Evolutionary conservation across 1,139 yeast genomes (phyloP), one percentile per base, ranked within the genome.

Genomic region (Yamadazyma membranifaciens): DNA sequence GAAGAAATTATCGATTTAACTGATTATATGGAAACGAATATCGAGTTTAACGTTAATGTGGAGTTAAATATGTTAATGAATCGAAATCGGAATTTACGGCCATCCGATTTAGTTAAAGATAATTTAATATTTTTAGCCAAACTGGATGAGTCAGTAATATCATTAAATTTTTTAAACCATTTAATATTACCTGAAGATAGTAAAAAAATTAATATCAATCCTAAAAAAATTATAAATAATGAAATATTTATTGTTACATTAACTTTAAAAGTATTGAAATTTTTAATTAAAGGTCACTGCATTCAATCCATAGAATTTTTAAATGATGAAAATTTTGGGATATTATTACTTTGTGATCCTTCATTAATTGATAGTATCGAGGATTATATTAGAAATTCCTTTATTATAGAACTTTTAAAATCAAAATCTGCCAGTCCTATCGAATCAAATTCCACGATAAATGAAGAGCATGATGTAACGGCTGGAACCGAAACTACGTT

Each of bases 221-320:
- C 50, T 4, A 32, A 42, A 15, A 40, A 36, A 10, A 42, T 50
- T 16, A 34, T 49, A 3, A 37, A 39, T 32, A 51, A 54, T 42
- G 74, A 69, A 42, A 54, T 66, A 10, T 69, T 68, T 45, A 61
- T 70, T 12, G 72, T 68, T 4, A 60, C 55, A 31, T 50, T 67
- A 22, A 50, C 51, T 7, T 52, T 70, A 40, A 51, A 50, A 37
- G 44, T 63, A 6, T 48, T 59, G 4, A 52, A 57, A 26, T 55
- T 63, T 30, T 43, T 44, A 33, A 39, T 49, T 31, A 37, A 47
- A 11, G 38, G 45, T 2, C 47, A 54, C 16, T 34, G 38, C 4
- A 39, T 45, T 22, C 43, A 60, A 1, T 39, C 44, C n/a, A 48
- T 67, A 3, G 60, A 55, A 13, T 67, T 65, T 42, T 40, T 58